These are phyloP conservation scores for Bjerkandera adusta DNA, from an alignment of 1,284 basidiomycete genomes.

Conservation along the genomic window DNA sequence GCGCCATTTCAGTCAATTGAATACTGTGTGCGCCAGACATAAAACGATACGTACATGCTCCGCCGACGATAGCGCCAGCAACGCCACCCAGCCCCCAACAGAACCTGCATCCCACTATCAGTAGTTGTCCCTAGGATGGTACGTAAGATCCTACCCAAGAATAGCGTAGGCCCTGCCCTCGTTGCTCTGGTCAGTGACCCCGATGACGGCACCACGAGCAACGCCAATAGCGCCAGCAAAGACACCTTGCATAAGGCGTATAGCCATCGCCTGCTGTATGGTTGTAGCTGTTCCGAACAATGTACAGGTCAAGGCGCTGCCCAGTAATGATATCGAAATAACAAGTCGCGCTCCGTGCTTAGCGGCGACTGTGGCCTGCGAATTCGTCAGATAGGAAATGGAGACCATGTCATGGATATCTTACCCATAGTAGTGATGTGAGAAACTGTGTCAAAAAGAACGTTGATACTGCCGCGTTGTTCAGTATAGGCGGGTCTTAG, in stretches of 20 bases:
- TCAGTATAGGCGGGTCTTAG: background rate
- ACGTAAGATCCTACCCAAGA: conserved; percentile 59
- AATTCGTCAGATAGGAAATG: conserved; percentile 17
- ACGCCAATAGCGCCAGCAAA: conserved; percentile 96
- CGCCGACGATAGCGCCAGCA: conserved; percentile 83
- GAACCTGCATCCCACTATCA: conserved; percentile 42
- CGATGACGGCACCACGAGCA: conserved; percentile 84
- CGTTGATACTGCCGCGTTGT: conserved; percentile 52
- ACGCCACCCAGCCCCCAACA: conserved; percentile 97
- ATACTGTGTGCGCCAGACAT: conserved; percentile 8
- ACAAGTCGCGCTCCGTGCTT: conserved; percentile 88
- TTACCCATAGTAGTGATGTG: conserved; percentile 87
- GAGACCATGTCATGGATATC: conserved; percentile 18
- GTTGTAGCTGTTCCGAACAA: conserved; percentile 86
- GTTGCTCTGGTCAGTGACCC: conserved; percentile 88
- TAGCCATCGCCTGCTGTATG: conserved; percentile 80
- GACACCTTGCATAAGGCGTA: conserved; percentile 91
- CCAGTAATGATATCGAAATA: conserved; percentile 81
- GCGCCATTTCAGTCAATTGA: conserved; percentile 6
- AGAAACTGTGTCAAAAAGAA: conserved; percentile 89
- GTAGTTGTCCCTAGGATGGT: background rate
- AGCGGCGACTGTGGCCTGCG: conserved; percentile 88
- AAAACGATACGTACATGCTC: conserved; percentile 59
- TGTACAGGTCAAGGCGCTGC: conserved; percentile 76
- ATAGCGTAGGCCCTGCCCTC: conserved; percentile 94